Evolutionary conservation across 1,139 yeast genomes (phyloP), one percentile per base, ranked within the genome.

Genomic region (Geotrichum histeridarum): DNA sequence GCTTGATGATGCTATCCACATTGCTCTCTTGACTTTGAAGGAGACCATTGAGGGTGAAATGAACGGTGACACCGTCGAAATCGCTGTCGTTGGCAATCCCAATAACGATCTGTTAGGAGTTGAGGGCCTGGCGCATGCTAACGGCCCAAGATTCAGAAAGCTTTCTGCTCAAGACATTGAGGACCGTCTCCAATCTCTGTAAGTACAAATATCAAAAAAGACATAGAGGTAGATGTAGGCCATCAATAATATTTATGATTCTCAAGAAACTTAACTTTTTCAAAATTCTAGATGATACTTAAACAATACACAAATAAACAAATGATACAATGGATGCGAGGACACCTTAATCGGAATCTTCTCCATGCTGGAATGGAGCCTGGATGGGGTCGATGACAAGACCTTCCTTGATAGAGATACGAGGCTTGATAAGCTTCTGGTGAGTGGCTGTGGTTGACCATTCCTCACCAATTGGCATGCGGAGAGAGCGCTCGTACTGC

Each of bases 11-110:
- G 99, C 98, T 53, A 89, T 94, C 61, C 99, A 94, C 70, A 94
- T 93, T 66, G 96, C 99, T 0, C 77, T 94, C 53, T 76, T 94
- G 64, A 94, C 99, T 3, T 77, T 94, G 69, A 94, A 94, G 72
- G 99, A 94, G 72, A 84, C 96, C 27, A 94, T 94, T 53, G 99
- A 94, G 71, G 99, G 99, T 56, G 99, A 94, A 67, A 87, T 94
- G 81, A 89, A 87, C 59, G 98, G 98, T 48, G 94, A 90, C 61
- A 91, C 95, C 55, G 93, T 94, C 63, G 99, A 94, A 71, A 87
- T 94, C 60, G 88, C 94, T 31, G 78, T 94, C 43, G 83, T 93
- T 54, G 91, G 96, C 59, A 87, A 82, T 53, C 86, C 95, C 44
- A 86, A 89, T 64, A 90, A 86, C 59, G 84, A 85, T 55, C 69